Evolutionary conservation across 495 filamentous ascomycete species (phyloP), one percentile per base, ranked within the genome.

Genomic region (Tuber microsphaerosporum): DNA sequence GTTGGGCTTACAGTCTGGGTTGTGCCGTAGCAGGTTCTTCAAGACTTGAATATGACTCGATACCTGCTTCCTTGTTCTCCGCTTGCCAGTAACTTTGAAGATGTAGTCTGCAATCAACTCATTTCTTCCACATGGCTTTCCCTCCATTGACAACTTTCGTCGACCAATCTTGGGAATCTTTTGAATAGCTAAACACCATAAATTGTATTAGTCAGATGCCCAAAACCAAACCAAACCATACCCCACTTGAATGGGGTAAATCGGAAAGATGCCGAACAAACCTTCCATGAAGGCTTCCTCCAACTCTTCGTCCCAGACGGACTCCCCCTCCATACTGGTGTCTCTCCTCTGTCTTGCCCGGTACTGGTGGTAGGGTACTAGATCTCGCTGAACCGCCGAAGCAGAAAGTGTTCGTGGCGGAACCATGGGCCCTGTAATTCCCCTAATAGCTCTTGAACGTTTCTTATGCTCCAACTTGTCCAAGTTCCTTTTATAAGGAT

Each of bases 31-130:
- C 80, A 94, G 92, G 19, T 89, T 89, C 85, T 96, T 97, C 69
- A 99, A 84, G n/a, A 97, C 94, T 85, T 99, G 95, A 75, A 98
- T 92, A 83, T 99, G 95, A 79, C 94, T 97, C 0, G 94, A 97
- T 14, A 99, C 92, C 83, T 97, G 92, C 84, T 99, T 99, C 73
- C 95, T 87, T 56, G 83, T 86, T 74, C 93, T 88, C 45, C 82
- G 80, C 79, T 88, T 90, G 48, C 90, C 91, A 69, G 91, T 93
- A 74, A 86, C 85, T 74, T 89, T 88, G 79, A 88, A 89, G 70
- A 99, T 92, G 79, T 91, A 94, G 79, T 93, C 89, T 51, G 90
- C 88, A 81, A 99, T 95, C 72, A 97, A 86, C 86, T 97, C 94
- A 82, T 99, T 99, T 22, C 95, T 90, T 22, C 95, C 96, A 76